Conservation (phyloP, 306 rosid species). For the Trichosanthes cucumerina region DNA sequence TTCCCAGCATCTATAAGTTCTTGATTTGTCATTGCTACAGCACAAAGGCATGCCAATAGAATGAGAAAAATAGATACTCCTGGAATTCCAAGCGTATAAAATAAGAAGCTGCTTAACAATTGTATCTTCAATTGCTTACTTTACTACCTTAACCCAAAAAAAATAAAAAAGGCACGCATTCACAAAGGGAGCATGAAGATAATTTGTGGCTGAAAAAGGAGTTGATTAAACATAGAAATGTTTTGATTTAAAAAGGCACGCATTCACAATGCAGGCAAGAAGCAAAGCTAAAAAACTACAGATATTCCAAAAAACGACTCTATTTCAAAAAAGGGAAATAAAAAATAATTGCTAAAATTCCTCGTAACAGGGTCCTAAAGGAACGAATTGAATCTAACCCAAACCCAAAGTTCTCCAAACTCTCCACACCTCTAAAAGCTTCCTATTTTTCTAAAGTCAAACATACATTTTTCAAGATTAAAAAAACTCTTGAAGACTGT, state of each 20-base stretch:
- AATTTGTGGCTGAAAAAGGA: not conserved
- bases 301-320: not conserved
- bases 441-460: not conserved
- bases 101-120: not conserved
- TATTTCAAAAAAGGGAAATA: not conserved
- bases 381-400: not conserved
- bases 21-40: slow-evolving; percentile 90
- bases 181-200: not conserved
- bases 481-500: not conserved
- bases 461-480: not conserved
- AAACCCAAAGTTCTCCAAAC: not conserved
- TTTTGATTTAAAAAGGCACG: not conserved
- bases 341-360: too few relatives aligned
- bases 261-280: too few relatives aligned
- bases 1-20: slow-evolving; percentile 73
- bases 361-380: not conserved
- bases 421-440: not conserved
- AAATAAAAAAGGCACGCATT: not conserved
- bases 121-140: not conserved
- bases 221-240: not conserved
- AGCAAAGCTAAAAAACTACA: not conserved
- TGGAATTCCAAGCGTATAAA: not conserved
- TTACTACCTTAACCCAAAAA: not conserved
- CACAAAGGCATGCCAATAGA: slow-evolving; percentile 16
- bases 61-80: slow-evolving; percentile 13